phyloP scores from a whole-genome alignment of 371 early-diverging fungal genomes.

The Lichtheimia corymbifera region DNA sequence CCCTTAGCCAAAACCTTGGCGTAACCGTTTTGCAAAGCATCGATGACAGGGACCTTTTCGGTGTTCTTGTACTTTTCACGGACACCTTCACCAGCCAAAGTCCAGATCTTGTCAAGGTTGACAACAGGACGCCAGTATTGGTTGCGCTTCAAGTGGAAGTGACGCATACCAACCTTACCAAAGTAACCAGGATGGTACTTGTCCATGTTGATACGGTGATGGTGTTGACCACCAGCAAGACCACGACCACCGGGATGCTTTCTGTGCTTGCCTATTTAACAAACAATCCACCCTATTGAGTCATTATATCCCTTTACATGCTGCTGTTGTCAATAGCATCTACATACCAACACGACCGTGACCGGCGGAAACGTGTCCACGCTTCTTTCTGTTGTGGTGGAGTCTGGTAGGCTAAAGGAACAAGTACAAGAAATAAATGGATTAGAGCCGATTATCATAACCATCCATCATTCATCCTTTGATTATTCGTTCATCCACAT shows the following conservation, averaged over 20 bases:
- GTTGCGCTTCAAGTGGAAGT: slow-evolving; percentile 98
- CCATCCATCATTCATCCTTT: background rate
- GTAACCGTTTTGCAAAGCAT: slow-evolving; percentile 90
- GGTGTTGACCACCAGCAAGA: slow-evolving; percentile 99
- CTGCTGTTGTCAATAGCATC: slow-evolving; percentile 12
- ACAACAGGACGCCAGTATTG: slow-evolving; percentile 85
- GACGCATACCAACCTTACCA: slow-evolving; percentile 99
- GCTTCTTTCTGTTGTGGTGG: slow-evolving; percentile 86
- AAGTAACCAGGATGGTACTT: slow-evolving; percentile 99
- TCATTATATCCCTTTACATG: background rate
- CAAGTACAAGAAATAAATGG: background rate
- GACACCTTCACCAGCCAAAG: slow-evolving; percentile 91
- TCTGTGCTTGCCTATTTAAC: slow-evolving; percentile 93
- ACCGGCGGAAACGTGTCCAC: slow-evolving; percentile 94
- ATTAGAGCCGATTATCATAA: background rate
- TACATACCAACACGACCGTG: slow-evolving; percentile 81
- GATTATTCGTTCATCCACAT: slow-evolving; percentile 4
- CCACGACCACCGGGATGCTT: slow-evolving; percentile 99
- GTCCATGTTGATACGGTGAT: slow-evolving; percentile 99
- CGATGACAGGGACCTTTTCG: slow-evolving; percentile 94
- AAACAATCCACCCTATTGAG: background rate
- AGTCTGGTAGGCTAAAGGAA: slow-evolving; percentile 78
- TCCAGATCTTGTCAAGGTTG: slow-evolving; percentile 96
- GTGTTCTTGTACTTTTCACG: slow-evolving; percentile 86
- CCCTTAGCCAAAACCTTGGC: slow-evolving; percentile 99